Base-by-base conservation (phyloP, 192 early-diverging fungal species). In the Dissophora globulifera region DNA sequence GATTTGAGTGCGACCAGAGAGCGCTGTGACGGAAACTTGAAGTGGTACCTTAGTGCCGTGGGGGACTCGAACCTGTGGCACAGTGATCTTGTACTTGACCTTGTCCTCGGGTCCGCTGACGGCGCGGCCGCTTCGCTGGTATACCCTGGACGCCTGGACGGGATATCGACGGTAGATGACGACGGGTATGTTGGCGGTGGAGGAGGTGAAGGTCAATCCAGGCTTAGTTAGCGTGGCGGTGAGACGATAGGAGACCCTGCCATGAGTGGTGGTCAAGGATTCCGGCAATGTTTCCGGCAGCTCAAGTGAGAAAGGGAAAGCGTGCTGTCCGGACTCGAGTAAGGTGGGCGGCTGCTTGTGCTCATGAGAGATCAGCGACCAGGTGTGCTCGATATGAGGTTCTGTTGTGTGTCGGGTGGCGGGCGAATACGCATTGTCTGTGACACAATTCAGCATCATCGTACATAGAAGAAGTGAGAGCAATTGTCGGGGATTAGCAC, bases 221-320 rank as follows among this genome's bases (percentile, higher is more conserved):
- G 72, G 58, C 29, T 62, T 66, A 11, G 50, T 61, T 20, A 76
- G 23, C 9, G 48, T 65, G 2, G 80, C 80, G 4, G 48, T 65
- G 19, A 81, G 59, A 15, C 60, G 57, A 32, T 81, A 81, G 10
- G 29, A 17, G 16, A 81, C 64, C 26, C 59, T 74, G 42, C 74
- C 74, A 25, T 68, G 67, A 29, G 51, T 52, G 29, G 67, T 67
- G 0, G 54, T 51, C 17, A 81, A 23, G 10, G 68, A 59, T 50
- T 78, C 80, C 4, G 80, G 74, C 9, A 81, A 27, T 3, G 52
- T 72, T 19, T 78, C 74, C 1, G 80, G 65, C 33, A 81, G 22
- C n/a, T 72, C 69, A 22, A 81, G 33, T 20, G 67, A 58, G 52
- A 81, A 81, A 0, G 75, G 52, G 57, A 46, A 81, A 3, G 74